Conservation (phyloP, 768 basidiomycete genomes). For the Trametes coccinea region DNA sequence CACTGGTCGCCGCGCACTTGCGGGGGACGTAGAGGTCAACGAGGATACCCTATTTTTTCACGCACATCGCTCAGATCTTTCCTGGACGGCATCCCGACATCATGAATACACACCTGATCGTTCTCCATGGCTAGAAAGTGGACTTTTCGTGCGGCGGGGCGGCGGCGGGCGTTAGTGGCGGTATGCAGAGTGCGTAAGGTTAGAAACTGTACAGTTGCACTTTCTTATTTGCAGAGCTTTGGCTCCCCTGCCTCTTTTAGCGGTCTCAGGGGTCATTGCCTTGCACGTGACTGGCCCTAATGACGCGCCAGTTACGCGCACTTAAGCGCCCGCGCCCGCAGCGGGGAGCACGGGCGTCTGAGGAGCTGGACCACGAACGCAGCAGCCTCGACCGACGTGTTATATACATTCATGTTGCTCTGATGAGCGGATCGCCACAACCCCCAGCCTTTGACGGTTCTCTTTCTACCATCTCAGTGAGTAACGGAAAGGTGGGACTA, state of each 20-base stretch:
- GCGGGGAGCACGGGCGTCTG: constrained; percentile 4
- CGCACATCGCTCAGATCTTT: constrained; percentile 11
- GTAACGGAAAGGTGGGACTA: background rate
- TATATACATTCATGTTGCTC: constrained; percentile 20
- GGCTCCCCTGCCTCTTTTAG: constrained; percentile 13
- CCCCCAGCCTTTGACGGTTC: constrained; percentile 36
- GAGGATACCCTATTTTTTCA: constrained; percentile 75
- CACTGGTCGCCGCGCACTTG: constrained; percentile 98
- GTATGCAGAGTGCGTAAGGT: constrained; percentile 29
- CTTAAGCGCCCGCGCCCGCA: constrained; percentile 19
- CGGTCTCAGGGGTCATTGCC: background rate
- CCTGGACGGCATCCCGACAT: background rate
- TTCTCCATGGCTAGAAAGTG: constrained; percentile 71
- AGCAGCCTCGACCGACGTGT: constrained; percentile 4
- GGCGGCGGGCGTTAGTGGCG: constrained; percentile 23
- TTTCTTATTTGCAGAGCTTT: constrained; percentile 23
- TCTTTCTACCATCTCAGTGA: constrained; percentile 44
- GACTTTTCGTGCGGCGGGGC: constrained; percentile 23
- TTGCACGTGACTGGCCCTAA: constrained; percentile 19
- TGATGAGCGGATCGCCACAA: constrained; percentile 24
- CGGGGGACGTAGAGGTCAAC: constrained; percentile 99
- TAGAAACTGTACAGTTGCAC: constrained; percentile 36
- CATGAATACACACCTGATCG: constrained; percentile 65
- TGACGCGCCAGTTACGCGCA: constrained; percentile 22
- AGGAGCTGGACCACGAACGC: constrained; percentile 11